phyloP scores from a whole-genome alignment of 768 basidiomycete species.

The Hydnomerulius pinastri region DNA sequence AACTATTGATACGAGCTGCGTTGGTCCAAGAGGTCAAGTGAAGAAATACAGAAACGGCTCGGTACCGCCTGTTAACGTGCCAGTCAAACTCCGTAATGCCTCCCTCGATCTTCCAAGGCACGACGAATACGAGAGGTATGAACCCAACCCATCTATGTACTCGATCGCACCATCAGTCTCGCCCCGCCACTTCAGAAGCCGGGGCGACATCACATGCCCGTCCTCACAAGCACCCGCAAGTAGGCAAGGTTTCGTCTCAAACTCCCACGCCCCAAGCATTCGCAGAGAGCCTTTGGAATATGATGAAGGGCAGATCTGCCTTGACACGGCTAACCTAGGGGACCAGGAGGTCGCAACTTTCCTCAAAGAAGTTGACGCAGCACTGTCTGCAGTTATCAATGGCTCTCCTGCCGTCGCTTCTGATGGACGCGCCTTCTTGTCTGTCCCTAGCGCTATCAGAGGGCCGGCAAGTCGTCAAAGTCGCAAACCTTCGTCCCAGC shows the following conservation, averaged over 20 bases:
- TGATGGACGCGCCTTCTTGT: constrained; percentile 32
- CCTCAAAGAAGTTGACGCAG: constrained; percentile 33
- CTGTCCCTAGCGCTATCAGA: constrained; percentile 28
- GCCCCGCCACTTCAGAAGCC: constrained; percentile 21
- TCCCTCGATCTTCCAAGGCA: constrained; percentile 32
- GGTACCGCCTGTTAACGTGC: constrained; percentile 32
- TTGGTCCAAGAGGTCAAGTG: constrained; percentile 32
- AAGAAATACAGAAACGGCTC: constrained; percentile 33
- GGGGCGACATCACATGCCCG: constrained; percentile 20
- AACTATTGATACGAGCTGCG: constrained; percentile 34
- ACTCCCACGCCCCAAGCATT: constrained; percentile 28
- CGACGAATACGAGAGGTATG: constrained; percentile 25
- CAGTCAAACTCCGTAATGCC: constrained; percentile 30
- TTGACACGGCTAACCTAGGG: constrained; percentile 30
- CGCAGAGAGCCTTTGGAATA: constrained; percentile 31
- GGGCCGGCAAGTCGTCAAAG: constrained; percentile 28
- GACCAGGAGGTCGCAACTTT: constrained; percentile 34
- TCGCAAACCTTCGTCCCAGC: constrained; percentile 32
- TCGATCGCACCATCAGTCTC: constrained; percentile 31
- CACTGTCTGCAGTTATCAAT: constrained; percentile 24
- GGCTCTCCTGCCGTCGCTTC: constrained; percentile 30
- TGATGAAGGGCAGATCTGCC: constrained; percentile 32
- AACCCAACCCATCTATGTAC: constrained; percentile 32
- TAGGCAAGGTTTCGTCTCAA: constrained; percentile 23
- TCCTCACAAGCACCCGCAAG: constrained; percentile 29